Conservation (phyloP, 208 protist species). For the Vickermania spadyakhi region DNA sequence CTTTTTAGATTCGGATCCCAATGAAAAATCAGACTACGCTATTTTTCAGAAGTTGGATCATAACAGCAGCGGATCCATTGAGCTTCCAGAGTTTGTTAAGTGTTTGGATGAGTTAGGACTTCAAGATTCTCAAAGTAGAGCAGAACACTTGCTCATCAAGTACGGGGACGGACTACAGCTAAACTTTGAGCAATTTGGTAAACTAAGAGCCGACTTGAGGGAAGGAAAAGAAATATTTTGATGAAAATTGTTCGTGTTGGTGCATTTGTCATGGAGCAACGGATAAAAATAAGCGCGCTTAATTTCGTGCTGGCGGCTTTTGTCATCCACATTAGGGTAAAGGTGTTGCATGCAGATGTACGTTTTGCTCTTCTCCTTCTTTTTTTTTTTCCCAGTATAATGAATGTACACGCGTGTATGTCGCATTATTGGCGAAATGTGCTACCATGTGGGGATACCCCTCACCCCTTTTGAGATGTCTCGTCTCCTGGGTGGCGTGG, state of each 20-base stretch:
- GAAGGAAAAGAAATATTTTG: slow-evolving; percentile 60
- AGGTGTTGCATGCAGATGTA: too few species aligned
- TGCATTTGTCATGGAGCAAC: too few species aligned
- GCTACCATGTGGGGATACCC: slow-evolving; percentile 44
- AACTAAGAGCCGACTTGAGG: slow-evolving; percentile 56
- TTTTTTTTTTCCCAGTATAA: too few species aligned
- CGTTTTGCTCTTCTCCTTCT: too few species aligned
- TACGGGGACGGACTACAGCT: slow-evolving; percentile 50
- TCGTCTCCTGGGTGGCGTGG: slow-evolving; percentile 29
- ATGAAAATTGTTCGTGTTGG: too few species aligned
- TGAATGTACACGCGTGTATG: slow-evolving; percentile 71
- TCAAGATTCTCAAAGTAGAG: slow-evolving; percentile 20
- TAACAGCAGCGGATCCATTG: slow-evolving; percentile 67
- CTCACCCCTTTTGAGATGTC: slow-evolving; percentile 31
- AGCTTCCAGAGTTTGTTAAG: slow-evolving; percentile 51
- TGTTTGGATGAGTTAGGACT: slow-evolving; percentile 51
- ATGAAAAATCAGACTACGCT: slow-evolving; percentile 65
- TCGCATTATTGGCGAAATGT: slow-evolving; percentile 61
- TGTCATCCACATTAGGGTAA: too few species aligned
- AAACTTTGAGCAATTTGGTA: slow-evolving; percentile 66
- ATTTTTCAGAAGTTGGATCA: slow-evolving; percentile 71
- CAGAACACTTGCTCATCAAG: slow-evolving; percentile 46
- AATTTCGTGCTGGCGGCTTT: too few species aligned
- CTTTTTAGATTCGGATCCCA: slow-evolving; percentile 55
- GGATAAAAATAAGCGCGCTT: too few species aligned